Evolutionary conservation across 2,329 filamentous ascomycete species (phyloP).

Genomic region (Beauveria sp.): DNA sequence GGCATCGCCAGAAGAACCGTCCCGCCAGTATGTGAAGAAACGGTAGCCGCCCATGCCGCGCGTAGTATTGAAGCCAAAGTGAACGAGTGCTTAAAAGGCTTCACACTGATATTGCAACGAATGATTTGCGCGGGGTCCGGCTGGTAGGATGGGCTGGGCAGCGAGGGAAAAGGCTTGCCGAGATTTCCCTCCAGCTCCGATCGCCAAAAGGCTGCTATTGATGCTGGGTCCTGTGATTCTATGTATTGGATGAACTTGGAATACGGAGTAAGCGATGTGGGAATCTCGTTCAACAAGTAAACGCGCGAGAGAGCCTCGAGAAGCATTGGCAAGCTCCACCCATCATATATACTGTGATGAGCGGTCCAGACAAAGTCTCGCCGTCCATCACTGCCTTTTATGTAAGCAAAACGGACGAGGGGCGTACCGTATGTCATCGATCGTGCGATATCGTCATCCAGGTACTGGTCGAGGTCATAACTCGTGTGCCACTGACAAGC

Average conservation of each 20-base stretch:
- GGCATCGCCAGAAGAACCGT: conserved; percentile 22
- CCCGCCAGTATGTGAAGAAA: conserved; percentile 28
- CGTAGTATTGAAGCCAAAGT: conserved; percentile 14
- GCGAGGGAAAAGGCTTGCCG: background rate
- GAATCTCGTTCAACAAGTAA: background rate
- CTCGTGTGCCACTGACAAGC: background rate
- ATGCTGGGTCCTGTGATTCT: background rate
- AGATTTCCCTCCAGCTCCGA: background rate
- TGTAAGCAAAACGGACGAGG: conserved; percentile 6
- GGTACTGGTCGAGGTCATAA: background rate
- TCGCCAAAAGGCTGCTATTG: background rate
- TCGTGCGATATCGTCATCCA: background rate
- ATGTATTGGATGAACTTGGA: background rate
- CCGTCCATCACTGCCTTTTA: conserved; percentile 3
- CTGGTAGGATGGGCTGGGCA: background rate
- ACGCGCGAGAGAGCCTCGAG: background rate
- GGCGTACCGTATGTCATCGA: background rate
- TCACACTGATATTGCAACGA: background rate
- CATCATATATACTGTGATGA: background rate
- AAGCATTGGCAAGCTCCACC: background rate
- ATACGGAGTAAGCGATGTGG: background rate
- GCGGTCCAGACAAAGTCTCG: conserved; percentile 1
- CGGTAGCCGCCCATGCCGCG: conserved; percentile 23
- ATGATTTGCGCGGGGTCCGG: background rate
- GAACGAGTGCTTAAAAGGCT: background rate